Percentiles rank a stretch among this genome's conserved stretches.
phyloP scores from a whole-genome alignment of 768 basidiomycete genomes.

The Daedalea quercina region DNA sequence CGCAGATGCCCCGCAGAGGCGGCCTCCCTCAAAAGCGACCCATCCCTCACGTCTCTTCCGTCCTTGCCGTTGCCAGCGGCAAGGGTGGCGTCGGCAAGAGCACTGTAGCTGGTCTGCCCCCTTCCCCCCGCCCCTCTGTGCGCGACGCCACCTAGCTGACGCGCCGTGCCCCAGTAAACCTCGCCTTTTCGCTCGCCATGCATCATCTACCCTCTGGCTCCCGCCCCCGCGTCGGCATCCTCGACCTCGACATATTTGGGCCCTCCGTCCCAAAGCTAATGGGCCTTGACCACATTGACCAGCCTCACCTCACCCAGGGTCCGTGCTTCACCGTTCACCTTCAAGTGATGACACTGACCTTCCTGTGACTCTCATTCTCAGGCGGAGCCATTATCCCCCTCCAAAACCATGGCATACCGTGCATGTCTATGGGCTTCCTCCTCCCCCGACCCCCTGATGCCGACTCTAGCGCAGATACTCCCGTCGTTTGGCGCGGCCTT shows the following conservation, averaged over 20 bases:
- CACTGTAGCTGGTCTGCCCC: constrained; percentile 71
- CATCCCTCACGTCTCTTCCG: constrained; percentile 70
- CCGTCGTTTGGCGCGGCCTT: constrained; percentile 91
- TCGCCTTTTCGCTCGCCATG: constrained; percentile 68
- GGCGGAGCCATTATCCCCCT: constrained; percentile 79
- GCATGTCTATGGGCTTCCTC: constrained; percentile 98
- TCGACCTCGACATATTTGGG: constrained; percentile 95
- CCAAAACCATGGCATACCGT: constrained; percentile 81
- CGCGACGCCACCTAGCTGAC: not conserved
- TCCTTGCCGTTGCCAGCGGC: constrained; percentile 83
- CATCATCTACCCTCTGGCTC: constrained; percentile 28
- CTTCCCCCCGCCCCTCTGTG: not conserved
- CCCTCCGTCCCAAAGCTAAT: constrained; percentile 91
- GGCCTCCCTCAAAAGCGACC: constrained; percentile 47
- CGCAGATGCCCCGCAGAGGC: constrained; percentile 55
- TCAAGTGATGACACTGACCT: too few relatives aligned
- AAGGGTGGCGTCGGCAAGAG: constrained; percentile 98
- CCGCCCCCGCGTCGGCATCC: constrained; percentile 67
- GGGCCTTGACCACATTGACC: constrained; percentile 73
- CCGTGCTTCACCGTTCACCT: constrained; percentile 14
- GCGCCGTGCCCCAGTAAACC: constrained; percentile 52
- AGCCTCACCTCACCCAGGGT: constrained; percentile 74
- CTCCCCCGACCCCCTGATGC: constrained; percentile 50
- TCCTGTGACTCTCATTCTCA: too few relatives aligned
- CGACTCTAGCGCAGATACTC: constrained; percentile 56